Conservation (phyloP, 2,329 filamentous ascomycete species). For the Sclerotiophoma versabilis region DNA sequence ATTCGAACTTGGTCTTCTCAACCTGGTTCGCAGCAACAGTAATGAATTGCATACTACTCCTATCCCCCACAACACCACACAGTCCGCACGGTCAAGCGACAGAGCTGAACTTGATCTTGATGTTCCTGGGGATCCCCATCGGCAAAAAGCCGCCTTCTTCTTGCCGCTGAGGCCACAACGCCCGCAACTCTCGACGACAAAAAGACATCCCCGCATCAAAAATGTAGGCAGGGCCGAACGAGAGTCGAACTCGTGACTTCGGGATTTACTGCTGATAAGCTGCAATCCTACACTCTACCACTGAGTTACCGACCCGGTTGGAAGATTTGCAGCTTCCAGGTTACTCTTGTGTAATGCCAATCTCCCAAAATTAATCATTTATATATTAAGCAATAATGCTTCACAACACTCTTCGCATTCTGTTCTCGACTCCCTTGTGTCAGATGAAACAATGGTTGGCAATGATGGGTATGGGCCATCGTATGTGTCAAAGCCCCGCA, state of each 20-base stretch:
- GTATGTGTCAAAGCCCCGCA: too few species aligned
- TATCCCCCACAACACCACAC: neutral
- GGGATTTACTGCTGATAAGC: constrained; percentile 28
- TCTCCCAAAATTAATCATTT: too few species aligned
- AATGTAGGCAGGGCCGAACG: constrained; percentile 28
- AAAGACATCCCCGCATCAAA: neutral
- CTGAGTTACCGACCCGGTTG: constrained; percentile 20
- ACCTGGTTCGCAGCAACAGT: neutral
- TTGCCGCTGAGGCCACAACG: neutral
- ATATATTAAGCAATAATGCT: too few species aligned
- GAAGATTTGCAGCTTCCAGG: too few species aligned
- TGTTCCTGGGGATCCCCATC: neutral
- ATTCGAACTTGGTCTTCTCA: neutral
- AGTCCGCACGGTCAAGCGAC: neutral
- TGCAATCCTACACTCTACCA: constrained; percentile 35
- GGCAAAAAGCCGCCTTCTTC: neutral
- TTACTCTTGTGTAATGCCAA: too few species aligned
- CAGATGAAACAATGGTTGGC: too few species aligned
- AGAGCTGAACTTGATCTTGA: neutral
- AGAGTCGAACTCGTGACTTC: constrained; percentile 42
- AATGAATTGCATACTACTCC: neutral
- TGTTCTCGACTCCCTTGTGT: too few species aligned
- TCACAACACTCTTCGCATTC: too few species aligned
- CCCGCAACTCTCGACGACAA: neutral
- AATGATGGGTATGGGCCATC: too few species aligned